Conservation (phyloP, 257 asterid genomes). For the Galeopsis tetrahit region DNA sequence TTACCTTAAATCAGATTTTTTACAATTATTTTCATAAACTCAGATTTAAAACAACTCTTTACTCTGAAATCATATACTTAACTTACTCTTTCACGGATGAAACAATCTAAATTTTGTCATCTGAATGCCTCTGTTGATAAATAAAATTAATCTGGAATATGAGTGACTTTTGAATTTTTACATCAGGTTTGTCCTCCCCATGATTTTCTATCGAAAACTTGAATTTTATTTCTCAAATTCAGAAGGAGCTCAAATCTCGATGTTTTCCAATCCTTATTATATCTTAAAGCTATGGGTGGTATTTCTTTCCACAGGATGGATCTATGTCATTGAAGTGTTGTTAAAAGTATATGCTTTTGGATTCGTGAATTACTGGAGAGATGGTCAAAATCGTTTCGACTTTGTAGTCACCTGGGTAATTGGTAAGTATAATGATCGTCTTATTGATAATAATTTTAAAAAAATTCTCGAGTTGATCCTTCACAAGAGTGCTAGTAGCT, state of each 20-base stretch:
- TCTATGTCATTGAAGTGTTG: slow-evolving; percentile 90
- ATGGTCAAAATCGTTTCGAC: slow-evolving; percentile 96
- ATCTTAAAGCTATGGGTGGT: slow-evolving; percentile 29
- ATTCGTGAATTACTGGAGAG: slow-evolving; percentile 94
- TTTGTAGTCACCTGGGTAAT: slow-evolving; percentile 93
- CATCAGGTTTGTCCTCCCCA: slow-evolving; percentile 4
- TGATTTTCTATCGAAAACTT: background rate
- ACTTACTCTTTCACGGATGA: background rate
- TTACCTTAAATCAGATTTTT: background rate
- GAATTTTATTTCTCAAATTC: slow-evolving; percentile 15
- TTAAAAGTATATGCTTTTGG: slow-evolving; percentile 85
- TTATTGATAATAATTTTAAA: background rate
- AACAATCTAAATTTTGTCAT: background rate
- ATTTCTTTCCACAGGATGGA: slow-evolving; percentile 78
- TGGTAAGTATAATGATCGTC: slow-evolving; percentile 54
- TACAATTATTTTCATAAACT: background rate
- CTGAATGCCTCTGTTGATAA: slow-evolving; percentile 8
- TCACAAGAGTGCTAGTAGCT: background rate
- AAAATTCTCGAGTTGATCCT: background rate
- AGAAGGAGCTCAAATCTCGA: slow-evolving; percentile 10
- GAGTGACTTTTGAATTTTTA: background rate
- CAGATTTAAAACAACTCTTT: background rate
- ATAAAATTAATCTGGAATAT: background rate
- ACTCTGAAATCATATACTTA: background rate
- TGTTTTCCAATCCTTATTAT: slow-evolving; percentile 12